phyloP scores from a whole-genome alignment of 495 filamentous ascomycete genomes.

The Penicillium alfredii region DNA sequence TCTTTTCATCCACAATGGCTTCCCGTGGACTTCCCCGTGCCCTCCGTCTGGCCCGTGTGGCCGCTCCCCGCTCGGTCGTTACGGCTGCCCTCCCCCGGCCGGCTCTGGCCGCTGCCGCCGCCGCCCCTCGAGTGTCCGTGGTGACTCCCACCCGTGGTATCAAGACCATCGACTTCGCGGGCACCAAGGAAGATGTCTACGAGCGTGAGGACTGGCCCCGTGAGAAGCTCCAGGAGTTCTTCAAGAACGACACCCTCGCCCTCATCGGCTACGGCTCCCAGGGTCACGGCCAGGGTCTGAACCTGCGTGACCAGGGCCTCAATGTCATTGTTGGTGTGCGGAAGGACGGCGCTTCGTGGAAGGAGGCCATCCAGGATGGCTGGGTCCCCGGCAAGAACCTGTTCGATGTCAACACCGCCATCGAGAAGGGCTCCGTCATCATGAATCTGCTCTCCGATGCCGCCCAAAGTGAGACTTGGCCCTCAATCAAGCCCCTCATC shows the following conservation, averaged over 20 bases:
- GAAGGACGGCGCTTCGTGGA: constrained; percentile 96
- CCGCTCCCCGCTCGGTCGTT: constrained; percentile 51
- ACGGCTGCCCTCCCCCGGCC: constrained; percentile 41
- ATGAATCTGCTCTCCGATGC: constrained; percentile 99
- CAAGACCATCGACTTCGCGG: constrained; percentile 77
- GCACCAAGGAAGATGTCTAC: constrained; percentile 84
- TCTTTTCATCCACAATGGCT: constrained; percentile 63
- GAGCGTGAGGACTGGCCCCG: constrained; percentile 97
- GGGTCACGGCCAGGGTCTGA: constrained; percentile 97
- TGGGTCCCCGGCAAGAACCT: constrained; percentile 98
- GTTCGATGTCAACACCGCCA: constrained; percentile 94
- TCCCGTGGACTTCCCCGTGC: constrained; percentile 76
- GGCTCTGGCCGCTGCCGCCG: constrained; percentile 33
- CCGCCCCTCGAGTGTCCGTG: constrained; percentile 43
- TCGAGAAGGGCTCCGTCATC: constrained; percentile 86
- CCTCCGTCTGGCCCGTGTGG: constrained; percentile 68
- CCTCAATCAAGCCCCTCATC: constrained; percentile 91
- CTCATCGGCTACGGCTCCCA: constrained; percentile 99
- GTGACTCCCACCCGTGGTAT: constrained; percentile 47
- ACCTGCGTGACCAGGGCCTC: constrained; percentile 97
- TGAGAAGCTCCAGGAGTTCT: constrained; percentile 98
- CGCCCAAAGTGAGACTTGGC: constrained; percentile 98
- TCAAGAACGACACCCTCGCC: constrained; percentile 99
- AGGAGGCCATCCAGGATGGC: constrained; percentile 92
- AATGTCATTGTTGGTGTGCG: constrained; percentile 98